Evolutionary conservation across 441 rosid genomes (phyloP).

Genomic region (Sinapis alba): DNA sequence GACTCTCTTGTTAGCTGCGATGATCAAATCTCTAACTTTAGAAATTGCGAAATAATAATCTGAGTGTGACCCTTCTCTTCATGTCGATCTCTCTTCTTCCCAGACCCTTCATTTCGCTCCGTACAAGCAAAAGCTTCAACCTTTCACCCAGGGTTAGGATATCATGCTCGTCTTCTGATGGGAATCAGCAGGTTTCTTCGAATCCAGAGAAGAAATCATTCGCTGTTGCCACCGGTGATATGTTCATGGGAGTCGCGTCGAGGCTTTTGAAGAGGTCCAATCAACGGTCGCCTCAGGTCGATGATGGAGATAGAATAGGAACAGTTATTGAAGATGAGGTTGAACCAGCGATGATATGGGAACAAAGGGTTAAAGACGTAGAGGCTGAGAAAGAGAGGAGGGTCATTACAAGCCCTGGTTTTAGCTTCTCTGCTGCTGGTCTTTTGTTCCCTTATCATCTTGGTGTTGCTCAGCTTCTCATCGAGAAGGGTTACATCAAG

Average conservation of each 20-base stretch:
- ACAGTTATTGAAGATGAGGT: conserved; percentile 71
- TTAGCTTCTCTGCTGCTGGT: conserved; percentile 96
- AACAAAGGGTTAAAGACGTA: conserved; percentile 75
- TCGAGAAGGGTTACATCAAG: conserved; percentile 92
- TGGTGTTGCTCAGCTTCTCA: conserved; percentile 84
- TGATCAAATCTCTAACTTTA: conserved; percentile 23
- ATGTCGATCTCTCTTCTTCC: conserved; percentile 35
- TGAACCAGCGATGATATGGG: conserved; percentile 86
- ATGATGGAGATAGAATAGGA: conserved; percentile 52
- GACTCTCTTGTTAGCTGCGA: conserved; percentile 24
- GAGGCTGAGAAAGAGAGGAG: conserved; percentile 80
- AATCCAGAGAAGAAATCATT: conserved; percentile 59
- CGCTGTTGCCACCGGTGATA: conserved; percentile 66
- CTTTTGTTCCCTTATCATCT: conserved; percentile 94
- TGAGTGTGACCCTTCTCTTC: neutral
- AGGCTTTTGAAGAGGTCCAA: conserved; percentile 47
- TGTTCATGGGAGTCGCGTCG: conserved; percentile 71
- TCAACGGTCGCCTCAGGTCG: conserved; percentile 16
- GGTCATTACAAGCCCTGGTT: conserved; percentile 82
- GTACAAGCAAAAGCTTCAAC: conserved; percentile 20
- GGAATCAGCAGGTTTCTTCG: conserved; percentile 2
- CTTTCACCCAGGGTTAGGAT: conserved; percentile 16
- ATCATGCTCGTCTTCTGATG: conserved; percentile 12
- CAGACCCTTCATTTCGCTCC: conserved; percentile 26
- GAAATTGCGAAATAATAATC: neutral